These are phyloP conservation scores for Phytophthora citricola DNA, from an alignment of 352 stramenopile species.

Conservation along the genomic window DNA sequence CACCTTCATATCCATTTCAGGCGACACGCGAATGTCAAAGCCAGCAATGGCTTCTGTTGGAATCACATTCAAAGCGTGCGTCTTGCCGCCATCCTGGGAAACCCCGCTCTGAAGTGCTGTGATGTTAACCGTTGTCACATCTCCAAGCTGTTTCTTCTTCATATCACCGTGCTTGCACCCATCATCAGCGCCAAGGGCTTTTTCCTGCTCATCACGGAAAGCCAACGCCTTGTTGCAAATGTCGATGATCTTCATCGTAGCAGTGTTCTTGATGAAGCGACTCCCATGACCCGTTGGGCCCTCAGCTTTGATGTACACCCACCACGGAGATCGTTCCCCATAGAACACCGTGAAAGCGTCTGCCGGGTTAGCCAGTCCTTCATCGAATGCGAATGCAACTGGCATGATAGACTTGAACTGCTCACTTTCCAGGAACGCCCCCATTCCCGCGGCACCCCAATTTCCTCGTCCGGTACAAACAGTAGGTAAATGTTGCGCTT, in stretches of 20 bases:
- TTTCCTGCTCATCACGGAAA: conserved; percentile 91
- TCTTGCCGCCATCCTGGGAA: conserved; percentile 74
- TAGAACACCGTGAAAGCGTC: conserved; percentile 97
- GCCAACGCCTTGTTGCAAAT: conserved; percentile 84
- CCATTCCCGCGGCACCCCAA: conserved; percentile 94
- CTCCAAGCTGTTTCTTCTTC: conserved; percentile 92
- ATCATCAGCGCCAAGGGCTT: conserved; percentile 63
- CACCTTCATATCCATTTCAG: conserved; percentile 73
- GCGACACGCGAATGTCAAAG: conserved; percentile 96
- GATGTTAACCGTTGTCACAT: conserved; percentile 97
- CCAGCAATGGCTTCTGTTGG: conserved; percentile 90
- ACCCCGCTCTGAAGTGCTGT: conserved; percentile 94
- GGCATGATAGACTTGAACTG: conserved; percentile 83
- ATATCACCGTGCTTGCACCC: conserved; percentile 94
- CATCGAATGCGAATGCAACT: conserved; percentile 94
- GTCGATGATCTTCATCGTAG: conserved; percentile 94
- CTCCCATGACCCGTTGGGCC: conserved; percentile 88
- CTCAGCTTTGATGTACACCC: conserved; percentile 86
- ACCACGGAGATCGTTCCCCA: conserved; percentile 94
- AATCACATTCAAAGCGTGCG: conserved; percentile 95
- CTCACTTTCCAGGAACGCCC: conserved; percentile 85
- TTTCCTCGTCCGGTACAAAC: conserved; percentile 95
- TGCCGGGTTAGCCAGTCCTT: conserved; percentile 92
- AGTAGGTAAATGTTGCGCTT: conserved; percentile 91
- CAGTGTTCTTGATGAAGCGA: conserved; percentile 95